Percentiles rank a stretch among this genome's conserved stretches.
Conservation (phyloP, 495 filamentous ascomycete species). For the Acidomyces sp. region DNA sequence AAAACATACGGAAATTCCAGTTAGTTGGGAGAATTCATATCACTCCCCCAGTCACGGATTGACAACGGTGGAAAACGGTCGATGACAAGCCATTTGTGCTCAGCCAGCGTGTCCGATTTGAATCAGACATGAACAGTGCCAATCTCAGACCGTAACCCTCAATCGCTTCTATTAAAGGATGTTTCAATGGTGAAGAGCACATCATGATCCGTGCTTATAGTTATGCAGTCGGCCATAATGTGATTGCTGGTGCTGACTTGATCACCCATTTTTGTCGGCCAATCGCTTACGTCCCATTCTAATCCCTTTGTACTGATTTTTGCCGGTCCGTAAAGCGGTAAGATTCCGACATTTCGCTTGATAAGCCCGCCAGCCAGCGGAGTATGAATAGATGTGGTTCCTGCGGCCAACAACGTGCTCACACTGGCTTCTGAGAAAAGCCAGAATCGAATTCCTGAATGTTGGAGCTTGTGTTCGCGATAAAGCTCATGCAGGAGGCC, state of each 20-base stretch:
- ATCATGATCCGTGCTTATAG: constrained; percentile 47
- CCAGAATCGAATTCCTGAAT: constrained; percentile 24
- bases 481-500: constrained; percentile 67
- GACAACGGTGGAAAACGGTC: too few species aligned
- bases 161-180: not conserved
- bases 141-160: not conserved
- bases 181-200: constrained; percentile 76
- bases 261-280: constrained; percentile 70
- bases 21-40: too few species aligned
- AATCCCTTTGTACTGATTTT: constrained; percentile 64
- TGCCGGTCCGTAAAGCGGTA: constrained; percentile 64
- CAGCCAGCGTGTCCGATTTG: too few species aligned
- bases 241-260: constrained; percentile 91
- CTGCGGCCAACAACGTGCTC: constrained; percentile 60
- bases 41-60: too few species aligned
- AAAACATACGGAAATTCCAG: too few species aligned
- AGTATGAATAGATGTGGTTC: constrained; percentile 55
- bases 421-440: constrained; percentile 67
- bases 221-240: constrained; percentile 43
- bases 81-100: too few species aligned
- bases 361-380: constrained; percentile 32
- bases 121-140: too few species aligned
- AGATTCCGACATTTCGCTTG: constrained; percentile 64
- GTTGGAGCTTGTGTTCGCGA: constrained; percentile 27
- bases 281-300: constrained; percentile 77